A percentile compares a stretch with the other conserved stretches of the same genome.
Evolutionary conservation across 768 basidiomycete species (phyloP).

Genomic region (Lentinula edodes): DNA sequence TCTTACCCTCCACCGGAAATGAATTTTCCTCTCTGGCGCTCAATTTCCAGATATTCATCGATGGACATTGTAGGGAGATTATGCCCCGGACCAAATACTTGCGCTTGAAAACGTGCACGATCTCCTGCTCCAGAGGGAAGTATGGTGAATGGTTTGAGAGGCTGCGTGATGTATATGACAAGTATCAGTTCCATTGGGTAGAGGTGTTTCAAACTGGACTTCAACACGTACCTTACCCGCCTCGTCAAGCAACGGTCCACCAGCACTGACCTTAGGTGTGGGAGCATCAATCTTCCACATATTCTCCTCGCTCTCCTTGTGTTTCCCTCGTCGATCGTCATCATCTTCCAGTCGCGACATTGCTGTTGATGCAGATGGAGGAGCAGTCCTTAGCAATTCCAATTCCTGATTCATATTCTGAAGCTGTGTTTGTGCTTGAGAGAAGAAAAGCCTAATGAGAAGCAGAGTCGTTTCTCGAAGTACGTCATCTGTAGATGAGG

Average conservation of each 20-base stretch:
- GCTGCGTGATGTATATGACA: constrained; percentile 37
- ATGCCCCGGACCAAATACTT: constrained; percentile 83
- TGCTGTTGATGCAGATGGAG: constrained; percentile 24
- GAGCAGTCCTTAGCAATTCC: constrained; percentile 56
- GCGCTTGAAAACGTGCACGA: constrained; percentile 64
- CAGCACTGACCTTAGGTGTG: constrained; percentile 37
- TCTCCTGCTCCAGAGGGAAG: constrained; percentile 67
- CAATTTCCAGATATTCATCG: constrained; percentile 90
- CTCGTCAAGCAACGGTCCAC: constrained; percentile 66
- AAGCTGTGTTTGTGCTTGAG: constrained; percentile 61
- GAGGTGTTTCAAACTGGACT: background rate
- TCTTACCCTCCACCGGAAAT: constrained; percentile 83
- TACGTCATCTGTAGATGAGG: constrained; percentile 57
- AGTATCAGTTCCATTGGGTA: background rate
- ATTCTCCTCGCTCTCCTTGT: constrained; percentile 38
- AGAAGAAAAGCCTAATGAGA: constrained; percentile 69
- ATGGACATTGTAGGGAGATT: constrained; percentile 92
- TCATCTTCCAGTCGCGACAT: constrained; percentile 16
- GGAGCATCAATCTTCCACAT: constrained; percentile 74
- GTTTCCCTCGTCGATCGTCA: constrained; percentile 34
- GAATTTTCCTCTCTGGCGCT: constrained; percentile 79
- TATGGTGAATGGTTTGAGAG: constrained; percentile 89
- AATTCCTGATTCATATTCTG: constrained; percentile 69
- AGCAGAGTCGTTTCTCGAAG: constrained; percentile 64
- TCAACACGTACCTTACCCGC: constrained; percentile 61